A percentile compares a stretch with the other conserved stretches of the same genome.
phyloP scores from a whole-genome alignment of 352 stramenopile species.

The Globisporangium paroecandrum region DNA sequence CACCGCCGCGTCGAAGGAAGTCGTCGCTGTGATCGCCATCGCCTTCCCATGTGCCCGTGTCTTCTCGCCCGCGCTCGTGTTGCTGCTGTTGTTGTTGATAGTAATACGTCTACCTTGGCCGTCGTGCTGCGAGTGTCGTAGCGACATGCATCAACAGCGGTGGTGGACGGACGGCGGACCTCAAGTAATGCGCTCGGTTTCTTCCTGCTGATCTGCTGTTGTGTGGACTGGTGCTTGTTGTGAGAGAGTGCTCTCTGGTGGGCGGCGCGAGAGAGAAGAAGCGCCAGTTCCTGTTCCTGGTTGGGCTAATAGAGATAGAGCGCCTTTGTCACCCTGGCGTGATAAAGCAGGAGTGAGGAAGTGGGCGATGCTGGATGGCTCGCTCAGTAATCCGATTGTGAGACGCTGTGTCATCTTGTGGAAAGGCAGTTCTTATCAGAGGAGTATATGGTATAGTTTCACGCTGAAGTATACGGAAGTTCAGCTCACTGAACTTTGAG shows the following conservation, averaged over 20 bases:
- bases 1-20: neutral
- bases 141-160: constrained; percentile 7
- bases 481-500: neutral
- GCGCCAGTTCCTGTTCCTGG: neutral
- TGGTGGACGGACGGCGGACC: neutral
- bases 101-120: neutral
- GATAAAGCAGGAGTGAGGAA: neutral
- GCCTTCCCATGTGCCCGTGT: neutral
- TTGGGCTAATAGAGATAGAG: neutral
- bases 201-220: neutral
- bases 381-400: neutral
- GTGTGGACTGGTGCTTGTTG: neutral
- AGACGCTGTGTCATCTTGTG: neutral
- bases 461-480: neutral
- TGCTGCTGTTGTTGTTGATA: neutral
- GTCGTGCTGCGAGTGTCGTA: constrained; percentile 7
- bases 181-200: neutral
- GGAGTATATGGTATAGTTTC: neutral
- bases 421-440: neutral
- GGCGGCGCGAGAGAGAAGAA: neutral
- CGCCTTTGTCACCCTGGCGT: neutral
- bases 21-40: neutral
- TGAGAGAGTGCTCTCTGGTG: neutral
- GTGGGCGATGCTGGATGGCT: neutral
- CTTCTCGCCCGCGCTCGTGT: neutral